Evolutionary conservation across 768 basidiomycete genomes (phyloP).

Genomic region (Zangia roseola): DNA sequence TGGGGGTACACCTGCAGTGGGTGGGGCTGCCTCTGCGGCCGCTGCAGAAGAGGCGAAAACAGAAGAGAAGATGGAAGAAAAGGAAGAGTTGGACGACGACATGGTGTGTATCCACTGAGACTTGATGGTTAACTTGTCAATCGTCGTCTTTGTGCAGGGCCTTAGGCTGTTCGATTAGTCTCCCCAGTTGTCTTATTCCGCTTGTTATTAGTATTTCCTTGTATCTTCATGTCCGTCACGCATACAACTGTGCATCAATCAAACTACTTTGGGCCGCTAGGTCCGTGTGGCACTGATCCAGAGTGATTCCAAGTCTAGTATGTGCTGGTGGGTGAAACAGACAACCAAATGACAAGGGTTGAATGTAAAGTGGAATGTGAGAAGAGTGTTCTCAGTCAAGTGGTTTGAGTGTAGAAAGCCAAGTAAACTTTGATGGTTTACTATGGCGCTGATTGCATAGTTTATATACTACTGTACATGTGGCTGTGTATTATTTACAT

Average conservation of each 20-base stretch:
- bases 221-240: slow-evolving; percentile 17
- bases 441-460: too few species aligned
- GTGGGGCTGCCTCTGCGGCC: slow-evolving; percentile 57
- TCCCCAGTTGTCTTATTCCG: slow-evolving; percentile 7
- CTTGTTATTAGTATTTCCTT: slow-evolving; percentile 28
- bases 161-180: slow-evolving; percentile 94
- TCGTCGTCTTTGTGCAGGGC: slow-evolving; percentile 50
- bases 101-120: slow-evolving; percentile 11
- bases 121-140: neutral
- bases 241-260: slow-evolving; percentile 23
- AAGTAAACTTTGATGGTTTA: too few species aligned
- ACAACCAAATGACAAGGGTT: too few species aligned
- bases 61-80: slow-evolving; percentile 84
- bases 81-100: slow-evolving; percentile 89
- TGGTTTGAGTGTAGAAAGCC: too few species aligned
- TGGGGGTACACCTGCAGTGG: slow-evolving; percentile 75
- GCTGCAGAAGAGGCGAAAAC: slow-evolving; percentile 73
- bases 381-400: too few species aligned
- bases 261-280: slow-evolving; percentile 17
- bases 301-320: too few species aligned
- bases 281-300: slow-evolving; percentile 13
- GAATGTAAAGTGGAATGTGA: too few species aligned
- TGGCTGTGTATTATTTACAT: too few species aligned
- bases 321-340: too few species aligned
- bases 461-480: too few species aligned